A percentile compares a stretch with the other conserved stretches of the same genome.
Conservation (phyloP, 1,284 basidiomycete species). For the Trametes hirsuta region DNA sequence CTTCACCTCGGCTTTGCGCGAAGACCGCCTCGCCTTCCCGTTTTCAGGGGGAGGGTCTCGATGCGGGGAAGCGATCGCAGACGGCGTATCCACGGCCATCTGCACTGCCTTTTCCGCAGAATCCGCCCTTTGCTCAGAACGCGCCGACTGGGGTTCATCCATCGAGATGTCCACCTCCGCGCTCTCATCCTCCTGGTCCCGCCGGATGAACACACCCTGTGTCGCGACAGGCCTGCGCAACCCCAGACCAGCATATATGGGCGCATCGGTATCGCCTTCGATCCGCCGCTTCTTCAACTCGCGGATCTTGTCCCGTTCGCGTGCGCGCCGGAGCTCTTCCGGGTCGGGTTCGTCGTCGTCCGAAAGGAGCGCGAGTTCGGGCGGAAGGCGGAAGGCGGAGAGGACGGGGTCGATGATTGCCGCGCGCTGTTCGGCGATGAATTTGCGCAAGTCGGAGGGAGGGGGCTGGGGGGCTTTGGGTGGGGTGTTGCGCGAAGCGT, state of each 20-base stretch:
- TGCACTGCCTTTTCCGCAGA: slow-evolving; percentile 5
- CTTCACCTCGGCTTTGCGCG: slow-evolving; percentile 16
- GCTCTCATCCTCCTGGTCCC: slow-evolving; percentile 62
- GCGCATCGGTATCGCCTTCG: slow-evolving; percentile 25
- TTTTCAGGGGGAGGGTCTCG: not conserved
- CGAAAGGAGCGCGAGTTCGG: slow-evolving; percentile 35
- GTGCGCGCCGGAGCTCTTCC: slow-evolving; percentile 45
- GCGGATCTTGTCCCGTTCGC: slow-evolving; percentile 54
- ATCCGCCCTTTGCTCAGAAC: not conserved
- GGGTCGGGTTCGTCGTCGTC: slow-evolving; percentile 44
- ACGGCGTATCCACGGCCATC: slow-evolving; percentile 28
- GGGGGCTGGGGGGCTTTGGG: slow-evolving; percentile 44
- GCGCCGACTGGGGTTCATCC: slow-evolving; percentile 12
- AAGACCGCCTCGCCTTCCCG: slow-evolving; percentile 12
- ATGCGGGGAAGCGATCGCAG: slow-evolving; percentile 20
- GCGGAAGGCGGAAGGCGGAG: slow-evolving; percentile 39
- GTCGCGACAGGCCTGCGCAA: slow-evolving; percentile 30
- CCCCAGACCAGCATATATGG: slow-evolving; percentile 28
- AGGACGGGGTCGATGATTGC: slow-evolving; percentile 66
- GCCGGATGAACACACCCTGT: slow-evolving; percentile 52
- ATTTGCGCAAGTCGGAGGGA: slow-evolving; percentile 61
- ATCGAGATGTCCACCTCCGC: slow-evolving; percentile 56
- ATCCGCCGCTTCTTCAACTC: slow-evolving; percentile 59
- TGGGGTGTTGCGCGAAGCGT: slow-evolving; percentile 43
- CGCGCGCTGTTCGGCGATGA: slow-evolving; percentile 57